A percentile compares a stretch with the other conserved stretches of the same genome.
Conservation (phyloP, 2,329 filamentous ascomycete species). For the Calonectria pteridis region DNA sequence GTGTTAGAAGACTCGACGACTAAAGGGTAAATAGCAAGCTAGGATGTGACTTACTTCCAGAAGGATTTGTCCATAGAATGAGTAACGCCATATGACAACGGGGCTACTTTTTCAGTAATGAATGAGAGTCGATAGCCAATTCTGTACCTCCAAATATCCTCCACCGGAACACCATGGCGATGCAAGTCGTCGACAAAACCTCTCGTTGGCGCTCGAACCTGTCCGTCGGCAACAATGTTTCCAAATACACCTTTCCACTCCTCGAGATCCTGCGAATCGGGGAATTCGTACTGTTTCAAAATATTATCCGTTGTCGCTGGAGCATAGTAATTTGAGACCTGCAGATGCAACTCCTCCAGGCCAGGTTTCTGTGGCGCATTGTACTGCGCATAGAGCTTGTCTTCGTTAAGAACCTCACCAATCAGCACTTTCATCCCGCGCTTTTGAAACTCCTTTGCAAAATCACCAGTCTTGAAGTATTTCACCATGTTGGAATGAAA, state of each 20-base stretch:
- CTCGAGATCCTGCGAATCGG: not conserved
- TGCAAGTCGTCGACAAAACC: not conserved
- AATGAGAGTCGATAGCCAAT: slow-evolving; percentile 7
- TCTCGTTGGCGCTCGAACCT: not conserved
- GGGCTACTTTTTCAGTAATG: not conserved
- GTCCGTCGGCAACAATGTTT: slow-evolving; percentile 3
- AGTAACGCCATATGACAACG: slow-evolving; percentile 1
- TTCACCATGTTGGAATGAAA: not conserved
- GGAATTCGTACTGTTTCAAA: not conserved
- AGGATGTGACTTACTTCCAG: not conserved
- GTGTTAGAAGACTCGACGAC: not conserved
- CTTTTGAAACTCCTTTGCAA: not conserved
- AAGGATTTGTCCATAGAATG: slow-evolving; percentile 12
- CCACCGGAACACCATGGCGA: not conserved
- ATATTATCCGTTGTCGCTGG: not conserved
- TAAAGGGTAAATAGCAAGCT: too few species aligned
- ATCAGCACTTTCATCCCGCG: not conserved
- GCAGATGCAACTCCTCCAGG: not conserved
- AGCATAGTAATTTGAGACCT: slow-evolving; percentile 13
- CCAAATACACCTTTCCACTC: not conserved
- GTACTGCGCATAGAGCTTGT: not conserved
- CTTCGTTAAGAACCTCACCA: slow-evolving; percentile 1
- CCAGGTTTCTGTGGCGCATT: not conserved
- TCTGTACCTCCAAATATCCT: slow-evolving; percentile 4
- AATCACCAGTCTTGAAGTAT: not conserved